phyloP scores from a whole-genome alignment of 805 yeast genomes.

The baker's yeast (Saccharomyces cerevisiae) region DNA sequence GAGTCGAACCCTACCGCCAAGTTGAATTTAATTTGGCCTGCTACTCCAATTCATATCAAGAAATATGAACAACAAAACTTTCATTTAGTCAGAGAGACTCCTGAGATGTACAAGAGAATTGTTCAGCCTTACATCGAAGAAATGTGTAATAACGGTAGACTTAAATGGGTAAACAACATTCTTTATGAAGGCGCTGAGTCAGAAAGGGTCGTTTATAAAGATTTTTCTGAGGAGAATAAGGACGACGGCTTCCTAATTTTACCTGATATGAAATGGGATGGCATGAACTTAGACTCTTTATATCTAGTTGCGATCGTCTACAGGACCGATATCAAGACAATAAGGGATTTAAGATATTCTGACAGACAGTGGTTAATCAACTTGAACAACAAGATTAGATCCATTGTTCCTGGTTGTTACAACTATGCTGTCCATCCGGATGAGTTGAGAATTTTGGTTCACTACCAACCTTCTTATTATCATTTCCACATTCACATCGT shows the following conservation, averaged over 20 bases:
- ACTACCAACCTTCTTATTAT: slow-evolving; percentile 93
- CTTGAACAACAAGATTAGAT: slow-evolving; percentile 38
- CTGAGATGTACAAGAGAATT: slow-evolving; percentile 51
- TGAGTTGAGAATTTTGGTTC: slow-evolving; percentile 70
- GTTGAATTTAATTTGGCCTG: slow-evolving; percentile 77
- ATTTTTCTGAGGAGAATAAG: slow-evolving; percentile 39
- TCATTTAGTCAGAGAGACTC: slow-evolving; percentile 71
- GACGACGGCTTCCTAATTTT: slow-evolving; percentile 62
- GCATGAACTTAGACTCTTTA: slow-evolving; percentile 54
- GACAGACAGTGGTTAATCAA: slow-evolving; percentile 53
- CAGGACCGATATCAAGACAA: slow-evolving; percentile 57
- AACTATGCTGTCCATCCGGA: slow-evolving; percentile 38
- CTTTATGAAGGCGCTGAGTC: slow-evolving; percentile 75
- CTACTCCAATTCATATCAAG: slow-evolving; percentile 73
- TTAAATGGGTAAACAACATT: slow-evolving; percentile 89
- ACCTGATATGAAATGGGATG: slow-evolving; percentile 98
- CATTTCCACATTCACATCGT: slow-evolving; percentile 93
- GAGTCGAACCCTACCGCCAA: slow-evolving; percentile 51
- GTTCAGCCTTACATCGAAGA: slow-evolving; percentile 72
- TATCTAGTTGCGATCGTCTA: slow-evolving; percentile 72
- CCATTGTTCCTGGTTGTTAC: slow-evolving; percentile 42
- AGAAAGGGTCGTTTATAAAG: slow-evolving; percentile 63
- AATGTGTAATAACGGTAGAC: slow-evolving; percentile 61
- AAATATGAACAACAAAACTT: slow-evolving; percentile 58
- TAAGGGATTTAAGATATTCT: slow-evolving; percentile 59